Evolutionary conservation across 2,329 filamentous ascomycete species (phyloP).

Genomic region (Amylocarpus encephaloides): DNA sequence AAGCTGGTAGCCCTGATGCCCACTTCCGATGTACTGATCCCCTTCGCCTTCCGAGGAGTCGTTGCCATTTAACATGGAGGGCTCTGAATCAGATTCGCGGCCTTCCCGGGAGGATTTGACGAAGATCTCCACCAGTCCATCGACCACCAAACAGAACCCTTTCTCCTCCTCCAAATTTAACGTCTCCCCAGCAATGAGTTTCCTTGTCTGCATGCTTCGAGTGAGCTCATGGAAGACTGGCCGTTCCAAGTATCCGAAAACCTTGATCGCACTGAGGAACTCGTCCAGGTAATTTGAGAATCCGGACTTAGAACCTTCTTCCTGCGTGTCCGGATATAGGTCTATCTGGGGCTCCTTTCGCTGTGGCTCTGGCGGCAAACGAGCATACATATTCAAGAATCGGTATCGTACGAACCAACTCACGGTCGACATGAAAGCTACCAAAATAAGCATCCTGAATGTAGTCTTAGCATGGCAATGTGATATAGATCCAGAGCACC

Average conservation of each 20-base stretch:
- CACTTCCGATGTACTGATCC: constrained; percentile 51
- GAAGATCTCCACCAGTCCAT: constrained; percentile 94
- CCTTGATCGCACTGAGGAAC: constrained; percentile 96
- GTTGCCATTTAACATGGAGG: constrained; percentile 37
- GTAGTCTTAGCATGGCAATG: constrained; percentile 1
- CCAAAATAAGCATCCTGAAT: constrained; percentile 65
- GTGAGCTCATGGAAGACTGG: constrained; percentile 98
- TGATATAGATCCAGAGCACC: constrained; percentile 29
- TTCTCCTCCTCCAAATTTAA: constrained; percentile 95
- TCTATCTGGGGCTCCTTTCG: constrained; percentile 94
- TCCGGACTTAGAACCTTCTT: constrained; percentile 82
- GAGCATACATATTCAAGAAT: constrained; percentile 94
- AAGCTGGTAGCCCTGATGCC: constrained; percentile 83
- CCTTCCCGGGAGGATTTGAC: constrained; percentile 74
- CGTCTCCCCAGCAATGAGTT: constrained; percentile 93
- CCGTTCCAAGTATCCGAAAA: constrained; percentile 93
- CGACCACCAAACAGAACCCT: constrained; percentile 94
- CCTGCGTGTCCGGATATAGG: constrained; percentile 87
- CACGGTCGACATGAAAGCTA: constrained; percentile 71
- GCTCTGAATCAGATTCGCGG: constrained; percentile 35
- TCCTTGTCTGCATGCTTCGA: constrained; percentile 94
- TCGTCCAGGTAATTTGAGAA: constrained; percentile 96
- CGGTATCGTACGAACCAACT: constrained; percentile 95
- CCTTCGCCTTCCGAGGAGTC: constrained; percentile 61
- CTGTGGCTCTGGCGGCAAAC: constrained; percentile 87